A percentile compares a stretch with the other conserved stretches of the same genome.
Evolutionary conservation across 306 rosid species (phyloP).

Genomic region (Fragaria vesca): DNA sequence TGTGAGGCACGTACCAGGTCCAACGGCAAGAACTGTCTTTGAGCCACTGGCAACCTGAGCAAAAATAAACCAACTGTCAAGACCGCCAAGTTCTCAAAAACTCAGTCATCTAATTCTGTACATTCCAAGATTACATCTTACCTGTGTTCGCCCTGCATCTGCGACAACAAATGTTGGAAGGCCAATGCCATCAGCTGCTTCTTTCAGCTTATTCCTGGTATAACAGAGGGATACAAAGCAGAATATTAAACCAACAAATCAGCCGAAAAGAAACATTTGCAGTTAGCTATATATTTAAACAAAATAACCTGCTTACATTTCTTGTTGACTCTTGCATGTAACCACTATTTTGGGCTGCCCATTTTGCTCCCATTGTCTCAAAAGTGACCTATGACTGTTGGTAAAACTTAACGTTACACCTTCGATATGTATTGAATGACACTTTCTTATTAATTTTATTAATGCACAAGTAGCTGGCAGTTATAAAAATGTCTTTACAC

Average conservation of each 20-base stretch:
- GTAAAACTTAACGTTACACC: slow-evolving; percentile 1
- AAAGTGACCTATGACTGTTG: slow-evolving; percentile 64
- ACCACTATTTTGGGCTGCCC: slow-evolving; percentile 93
- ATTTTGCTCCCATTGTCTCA: slow-evolving; percentile 82
- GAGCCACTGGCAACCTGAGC: slow-evolving; percentile 78
- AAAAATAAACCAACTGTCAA: slow-evolving; percentile 13
- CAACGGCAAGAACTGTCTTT: slow-evolving; percentile 89
- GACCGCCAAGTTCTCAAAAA: neutral
- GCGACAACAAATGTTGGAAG: slow-evolving; percentile 92
- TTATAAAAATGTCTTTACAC: neutral
- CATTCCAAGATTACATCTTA: slow-evolving; percentile 22
- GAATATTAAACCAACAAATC: neutral
- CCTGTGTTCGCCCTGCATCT: slow-evolving; percentile 98
- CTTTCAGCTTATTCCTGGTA: slow-evolving; percentile 80
- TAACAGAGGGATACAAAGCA: neutral
- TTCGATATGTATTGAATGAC: neutral
- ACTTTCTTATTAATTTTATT: neutral
- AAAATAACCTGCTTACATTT: slow-evolving; percentile 59
- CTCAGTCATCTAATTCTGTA: too few species aligned
- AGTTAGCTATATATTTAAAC: slow-evolving; percentile 16
- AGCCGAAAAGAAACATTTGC: neutral
- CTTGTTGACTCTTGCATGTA: slow-evolving; percentile 85
- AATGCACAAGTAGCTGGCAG: neutral
- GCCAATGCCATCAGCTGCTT: slow-evolving; percentile 71
- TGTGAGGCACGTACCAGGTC: slow-evolving; percentile 64